Evolutionary conservation across 2,329 filamentous ascomycete species (phyloP), one percentile per base, ranked within the genome.

Genomic region (Didymella exigua): DNA sequence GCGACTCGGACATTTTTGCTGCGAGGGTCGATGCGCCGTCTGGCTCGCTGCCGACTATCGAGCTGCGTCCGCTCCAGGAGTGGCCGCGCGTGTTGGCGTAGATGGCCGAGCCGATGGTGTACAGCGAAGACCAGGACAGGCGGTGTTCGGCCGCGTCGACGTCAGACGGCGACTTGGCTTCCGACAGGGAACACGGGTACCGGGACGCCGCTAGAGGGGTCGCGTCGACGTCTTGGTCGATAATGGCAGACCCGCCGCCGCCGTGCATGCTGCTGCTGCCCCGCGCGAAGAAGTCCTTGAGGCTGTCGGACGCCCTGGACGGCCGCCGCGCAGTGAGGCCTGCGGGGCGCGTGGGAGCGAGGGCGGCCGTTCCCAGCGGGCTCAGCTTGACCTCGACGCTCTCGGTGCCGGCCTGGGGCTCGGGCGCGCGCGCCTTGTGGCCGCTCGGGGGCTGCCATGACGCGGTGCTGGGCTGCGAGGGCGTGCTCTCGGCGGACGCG

Each of bases 121-220:
- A 89, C 45, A 90, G 77, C 0, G 89, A 93, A 7, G 88, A 90
- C 56, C 88, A 83, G 21, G 89, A 92, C 70, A 89, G 80, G 45
- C 89, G 85, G 66, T 90, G 89, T 33, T 87, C 78, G 45, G 59
- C 78, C 43, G 56, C 34, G 42, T 75, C 72, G 41, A 61, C 58
- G 54, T 75, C 82, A 54, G 83, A 83, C 18, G 79, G 77, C 47
- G 77, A 70, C 27, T 23, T 54, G 43, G 81, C 75, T 51, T 87
- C 85, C 43, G 82, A 79, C 43, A 83, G 74, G 44, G 63, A 57
- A 45, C 67, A 65, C 51, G 68, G 53, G 46, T 67, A 64, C 38
- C 52, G 52, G 10, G 46, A 21, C 16, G 27, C 41, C 52, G 52
- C 52, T 47, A 55, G 47, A 26, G 72, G 70, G 38, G 80, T 81